Conservation (phyloP, 331 rosid species). For the Quercus phellos region DNA sequence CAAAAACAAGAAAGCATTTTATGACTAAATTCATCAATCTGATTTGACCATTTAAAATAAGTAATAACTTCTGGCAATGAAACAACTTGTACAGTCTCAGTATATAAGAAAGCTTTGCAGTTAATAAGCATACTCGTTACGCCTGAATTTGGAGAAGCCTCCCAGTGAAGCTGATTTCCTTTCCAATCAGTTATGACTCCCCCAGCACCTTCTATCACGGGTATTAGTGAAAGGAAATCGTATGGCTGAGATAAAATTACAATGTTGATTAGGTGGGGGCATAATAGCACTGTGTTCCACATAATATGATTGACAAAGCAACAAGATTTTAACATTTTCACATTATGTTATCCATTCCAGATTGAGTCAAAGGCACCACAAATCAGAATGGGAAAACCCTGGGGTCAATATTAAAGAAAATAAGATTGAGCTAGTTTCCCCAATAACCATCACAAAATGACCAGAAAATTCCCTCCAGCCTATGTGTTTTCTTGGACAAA, state of each 20-base stretch:
- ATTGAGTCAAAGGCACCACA: too few relatives aligned
- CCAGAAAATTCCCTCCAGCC: background rate
- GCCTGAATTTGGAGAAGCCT: slow-evolving; percentile 67
- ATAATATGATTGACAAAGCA: background rate
- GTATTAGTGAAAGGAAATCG: slow-evolving; percentile 80
- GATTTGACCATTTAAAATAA: slow-evolving; percentile 1
- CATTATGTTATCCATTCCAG: too few relatives aligned
- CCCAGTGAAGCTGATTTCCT: slow-evolving; percentile 73
- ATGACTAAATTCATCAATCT: background rate
- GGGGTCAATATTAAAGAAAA: background rate
- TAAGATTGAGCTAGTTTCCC: background rate
- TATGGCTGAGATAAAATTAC: slow-evolving; percentile 59
- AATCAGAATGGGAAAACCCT: background rate
- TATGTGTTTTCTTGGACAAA: background rate
- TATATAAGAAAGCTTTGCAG: background rate
- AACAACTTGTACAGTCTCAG: background rate
- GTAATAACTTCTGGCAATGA: background rate
- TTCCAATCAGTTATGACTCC: slow-evolving; percentile 94
- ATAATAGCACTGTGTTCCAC: background rate
- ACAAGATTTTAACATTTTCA: background rate
- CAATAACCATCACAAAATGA: background rate
- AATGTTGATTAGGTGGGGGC: slow-evolving; percentile 8
- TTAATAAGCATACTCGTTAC: slow-evolving; percentile 47
- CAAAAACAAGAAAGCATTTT: background rate
- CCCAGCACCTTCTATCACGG: slow-evolving; percentile 91